A percentile compares a stretch with the other conserved stretches of the same genome.
These are phyloP conservation scores for Macrocybe gigantea DNA, from an alignment of 768 basidiomycete genomes.

Conservation along the genomic window DNA sequence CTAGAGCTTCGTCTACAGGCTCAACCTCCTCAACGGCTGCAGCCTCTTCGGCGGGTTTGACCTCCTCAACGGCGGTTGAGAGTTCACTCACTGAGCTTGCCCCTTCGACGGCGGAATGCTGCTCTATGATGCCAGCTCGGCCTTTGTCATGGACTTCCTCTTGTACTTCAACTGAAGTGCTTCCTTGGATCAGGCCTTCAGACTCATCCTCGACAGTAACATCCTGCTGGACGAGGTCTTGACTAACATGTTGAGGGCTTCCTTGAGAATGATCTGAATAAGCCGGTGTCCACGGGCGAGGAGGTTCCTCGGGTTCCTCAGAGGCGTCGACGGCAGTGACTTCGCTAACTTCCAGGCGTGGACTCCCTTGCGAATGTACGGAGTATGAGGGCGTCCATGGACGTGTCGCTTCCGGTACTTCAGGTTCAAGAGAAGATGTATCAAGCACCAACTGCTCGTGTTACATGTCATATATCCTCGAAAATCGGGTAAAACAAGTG, in stretches of 20 bases:
- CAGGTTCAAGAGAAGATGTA: conserved; percentile 5
- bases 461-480: too few species aligned
- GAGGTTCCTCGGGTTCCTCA: conserved; percentile 2
- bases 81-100: not conserved
- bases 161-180: conserved; percentile 4
- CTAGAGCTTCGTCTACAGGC: not conserved
- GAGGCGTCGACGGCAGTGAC: not conserved
- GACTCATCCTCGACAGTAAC: not conserved
- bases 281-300: conserved; percentile 33
- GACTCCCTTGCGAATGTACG: conserved; percentile 28
- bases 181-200: not conserved
- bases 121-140: not conserved
- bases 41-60: not conserved
- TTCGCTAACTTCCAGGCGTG: conserved; percentile 7
- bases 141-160: conserved; percentile 10
- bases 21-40: not conserved
- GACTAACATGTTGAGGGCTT: conserved; percentile 15
- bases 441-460: conserved; percentile 13
- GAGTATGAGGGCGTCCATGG: conserved; percentile 35
- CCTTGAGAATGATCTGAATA: conserved; percentile 37
- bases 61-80: not conserved
- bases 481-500: too few species aligned
- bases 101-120: not conserved
- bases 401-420: conserved; percentile 5
- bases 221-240: conserved; percentile 7